Evolutionary conservation across 2,329 filamentous ascomycete genomes (phyloP).

Genomic region (Cryphonectria nitschkei): DNA sequence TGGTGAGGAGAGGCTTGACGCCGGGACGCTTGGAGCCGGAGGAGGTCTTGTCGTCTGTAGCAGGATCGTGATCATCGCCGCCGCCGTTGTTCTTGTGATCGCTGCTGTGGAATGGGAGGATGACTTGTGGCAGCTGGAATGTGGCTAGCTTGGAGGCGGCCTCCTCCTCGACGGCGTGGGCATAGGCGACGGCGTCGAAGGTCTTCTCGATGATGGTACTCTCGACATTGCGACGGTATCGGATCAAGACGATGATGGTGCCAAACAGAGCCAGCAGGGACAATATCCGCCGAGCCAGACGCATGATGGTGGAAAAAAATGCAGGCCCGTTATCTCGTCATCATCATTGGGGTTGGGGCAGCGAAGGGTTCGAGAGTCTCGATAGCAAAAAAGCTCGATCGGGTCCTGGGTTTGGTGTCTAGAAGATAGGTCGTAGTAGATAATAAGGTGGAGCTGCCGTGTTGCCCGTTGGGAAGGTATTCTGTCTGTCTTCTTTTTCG

Average conservation of each 20-base stretch:
- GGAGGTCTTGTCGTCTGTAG: not conserved
- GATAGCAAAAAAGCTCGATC: not conserved
- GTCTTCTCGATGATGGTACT: constrained; percentile 27
- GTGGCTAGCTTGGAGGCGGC: constrained; percentile 22
- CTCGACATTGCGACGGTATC: constrained; percentile 28
- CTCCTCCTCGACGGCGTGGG: constrained; percentile 27
- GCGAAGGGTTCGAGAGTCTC: not conserved
- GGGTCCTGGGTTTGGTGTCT: not conserved
- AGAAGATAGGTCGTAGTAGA: not conserved
- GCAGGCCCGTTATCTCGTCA: constrained; percentile 21
- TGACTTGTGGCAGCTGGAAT: constrained; percentile 26
- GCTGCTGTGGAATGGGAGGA: constrained; percentile 23
- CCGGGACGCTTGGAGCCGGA: constrained; percentile 8
- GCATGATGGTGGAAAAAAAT: constrained; percentile 16
- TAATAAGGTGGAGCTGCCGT: not conserved
- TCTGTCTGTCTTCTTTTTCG: not conserved
- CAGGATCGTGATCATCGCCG: constrained; percentile 1
- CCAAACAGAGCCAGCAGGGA: constrained; percentile 22
- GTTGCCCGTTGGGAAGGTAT: not conserved
- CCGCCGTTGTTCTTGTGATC: constrained; percentile 11
- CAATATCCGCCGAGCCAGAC: constrained; percentile 26
- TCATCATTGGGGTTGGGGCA: constrained; percentile 21
- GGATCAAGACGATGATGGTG: constrained; percentile 25
- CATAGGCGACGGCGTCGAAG: constrained; percentile 25
- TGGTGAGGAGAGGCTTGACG: constrained; percentile 13